These are phyloP conservation scores for Vaccinium vitisidaea DNA, from an alignment of 148 eudicot genomes.

Conservation along the genomic window DNA sequence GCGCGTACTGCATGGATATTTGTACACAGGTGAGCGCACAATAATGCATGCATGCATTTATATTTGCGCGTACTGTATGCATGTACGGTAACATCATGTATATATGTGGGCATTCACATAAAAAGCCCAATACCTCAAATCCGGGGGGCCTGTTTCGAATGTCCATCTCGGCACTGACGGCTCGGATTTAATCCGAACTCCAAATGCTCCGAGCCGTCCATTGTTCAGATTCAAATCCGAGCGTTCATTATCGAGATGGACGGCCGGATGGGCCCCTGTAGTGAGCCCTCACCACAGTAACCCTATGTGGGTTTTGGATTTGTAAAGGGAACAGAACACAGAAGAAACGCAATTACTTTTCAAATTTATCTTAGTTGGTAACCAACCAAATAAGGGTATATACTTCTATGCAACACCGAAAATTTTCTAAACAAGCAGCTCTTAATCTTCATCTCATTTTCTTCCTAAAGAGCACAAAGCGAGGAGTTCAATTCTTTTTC, in stretches of 20 bases:
- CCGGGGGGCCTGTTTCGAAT: too few species aligned
- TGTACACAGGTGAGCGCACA: background rate
- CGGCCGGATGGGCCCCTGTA: too few species aligned
- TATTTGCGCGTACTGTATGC: background rate
- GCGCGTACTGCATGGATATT: background rate
- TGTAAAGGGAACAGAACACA: background rate
- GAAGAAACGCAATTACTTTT: background rate
- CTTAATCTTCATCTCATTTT: background rate
- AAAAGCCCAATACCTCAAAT: background rate
- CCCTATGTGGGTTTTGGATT: background rate
- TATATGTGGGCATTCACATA: background rate
- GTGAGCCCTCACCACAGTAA: background rate
- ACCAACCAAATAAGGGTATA: background rate
- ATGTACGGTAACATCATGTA: background rate
- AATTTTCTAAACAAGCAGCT: background rate
- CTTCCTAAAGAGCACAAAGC: background rate
- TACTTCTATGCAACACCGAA: background rate
- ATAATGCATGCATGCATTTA: background rate
- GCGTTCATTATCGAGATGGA: too few species aligned
- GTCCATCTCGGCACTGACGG: too few species aligned
- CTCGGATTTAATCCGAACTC: too few species aligned
- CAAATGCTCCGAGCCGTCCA: too few species aligned
- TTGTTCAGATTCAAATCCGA: too few species aligned
- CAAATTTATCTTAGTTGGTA: background rate
- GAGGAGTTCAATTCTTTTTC: background rate